Conservation (phyloP, 2,329 filamentous ascomycete species). For the Talaromyces sp. region DNA sequence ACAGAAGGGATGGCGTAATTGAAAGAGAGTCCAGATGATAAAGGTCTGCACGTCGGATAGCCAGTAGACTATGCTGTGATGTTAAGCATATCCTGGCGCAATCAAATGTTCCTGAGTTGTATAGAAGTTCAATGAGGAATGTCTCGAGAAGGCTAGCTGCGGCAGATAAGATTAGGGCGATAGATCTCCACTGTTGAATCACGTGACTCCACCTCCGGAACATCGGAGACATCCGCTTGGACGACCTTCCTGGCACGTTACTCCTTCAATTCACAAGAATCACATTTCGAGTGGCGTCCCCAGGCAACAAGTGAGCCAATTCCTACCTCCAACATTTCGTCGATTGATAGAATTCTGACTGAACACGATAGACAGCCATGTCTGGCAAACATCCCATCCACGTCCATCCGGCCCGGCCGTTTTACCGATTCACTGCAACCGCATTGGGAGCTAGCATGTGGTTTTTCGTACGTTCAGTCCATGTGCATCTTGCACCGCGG, state of each 20-base stretch:
- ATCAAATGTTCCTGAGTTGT: background rate
- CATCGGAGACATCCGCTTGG: background rate
- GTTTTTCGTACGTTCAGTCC: conserved; percentile 77
- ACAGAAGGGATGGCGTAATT: background rate
- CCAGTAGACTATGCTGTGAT: background rate
- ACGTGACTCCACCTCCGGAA: conserved; percentile 3
- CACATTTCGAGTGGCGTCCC: background rate
- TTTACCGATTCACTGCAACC: conserved; percentile 85
- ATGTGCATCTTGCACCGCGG: background rate
- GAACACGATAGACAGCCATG: conserved; percentile 31
- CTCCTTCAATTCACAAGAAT: conserved; percentile 2
- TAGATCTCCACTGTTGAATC: background rate
- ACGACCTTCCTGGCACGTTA: background rate
- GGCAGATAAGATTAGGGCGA: conserved; percentile 8
- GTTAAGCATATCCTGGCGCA: background rate
- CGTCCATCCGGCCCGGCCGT: conserved; percentile 60
- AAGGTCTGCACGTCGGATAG: background rate
- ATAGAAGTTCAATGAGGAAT: background rate
- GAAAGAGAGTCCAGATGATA: background rate
- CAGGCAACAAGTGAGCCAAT: conserved; percentile 15
- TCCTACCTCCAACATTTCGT: background rate
- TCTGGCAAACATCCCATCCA: conserved; percentile 47
- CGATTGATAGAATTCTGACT: background rate
- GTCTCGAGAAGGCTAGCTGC: background rate
- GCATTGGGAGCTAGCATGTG: conserved; percentile 94